Conservation (phyloP, 495 filamentous ascomycete genomes). For the Hyphodiscus hymeniophilus region DNA sequence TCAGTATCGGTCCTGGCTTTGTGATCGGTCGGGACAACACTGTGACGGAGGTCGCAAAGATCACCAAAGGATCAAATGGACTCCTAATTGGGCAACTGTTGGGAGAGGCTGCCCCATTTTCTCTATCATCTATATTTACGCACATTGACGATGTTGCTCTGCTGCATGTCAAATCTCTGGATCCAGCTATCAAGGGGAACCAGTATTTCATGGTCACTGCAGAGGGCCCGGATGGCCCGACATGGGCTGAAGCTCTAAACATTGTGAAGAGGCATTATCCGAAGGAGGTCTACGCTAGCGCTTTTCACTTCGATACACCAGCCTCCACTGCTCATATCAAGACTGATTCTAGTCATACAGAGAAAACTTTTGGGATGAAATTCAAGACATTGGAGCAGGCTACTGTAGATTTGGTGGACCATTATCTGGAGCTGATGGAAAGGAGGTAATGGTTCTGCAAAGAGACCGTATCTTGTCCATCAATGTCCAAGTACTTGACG, state of each 20-base stretch:
- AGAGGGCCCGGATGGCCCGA: background rate
- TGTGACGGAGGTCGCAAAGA: background rate
- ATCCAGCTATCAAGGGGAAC: background rate
- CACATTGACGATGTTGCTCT: slow-evolving; percentile 14
- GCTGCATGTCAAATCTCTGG: slow-evolving; percentile 8
- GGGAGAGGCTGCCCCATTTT: background rate
- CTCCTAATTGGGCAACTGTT: slow-evolving; percentile 10
- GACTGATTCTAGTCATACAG: background rate
- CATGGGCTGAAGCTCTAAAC: background rate
- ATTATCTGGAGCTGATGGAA: background rate
- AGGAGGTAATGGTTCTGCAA: no score
- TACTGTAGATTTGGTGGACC: background rate
- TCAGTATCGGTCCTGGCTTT: slow-evolving; percentile 8
- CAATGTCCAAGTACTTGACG: no score
- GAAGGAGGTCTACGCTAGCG: background rate
- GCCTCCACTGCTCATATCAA: background rate
- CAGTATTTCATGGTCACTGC: background rate
- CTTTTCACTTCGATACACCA: background rate
- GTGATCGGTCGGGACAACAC: slow-evolving; percentile 13
- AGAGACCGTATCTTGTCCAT: no score
- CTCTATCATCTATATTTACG: background rate
- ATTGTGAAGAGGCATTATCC: background rate
- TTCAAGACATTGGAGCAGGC: background rate
- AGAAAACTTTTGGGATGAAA: background rate
- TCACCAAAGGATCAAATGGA: slow-evolving; percentile 9